phyloP scores from a whole-genome alignment of 2,329 filamentous ascomycete species.

The Rugonectria rugulosa region DNA sequence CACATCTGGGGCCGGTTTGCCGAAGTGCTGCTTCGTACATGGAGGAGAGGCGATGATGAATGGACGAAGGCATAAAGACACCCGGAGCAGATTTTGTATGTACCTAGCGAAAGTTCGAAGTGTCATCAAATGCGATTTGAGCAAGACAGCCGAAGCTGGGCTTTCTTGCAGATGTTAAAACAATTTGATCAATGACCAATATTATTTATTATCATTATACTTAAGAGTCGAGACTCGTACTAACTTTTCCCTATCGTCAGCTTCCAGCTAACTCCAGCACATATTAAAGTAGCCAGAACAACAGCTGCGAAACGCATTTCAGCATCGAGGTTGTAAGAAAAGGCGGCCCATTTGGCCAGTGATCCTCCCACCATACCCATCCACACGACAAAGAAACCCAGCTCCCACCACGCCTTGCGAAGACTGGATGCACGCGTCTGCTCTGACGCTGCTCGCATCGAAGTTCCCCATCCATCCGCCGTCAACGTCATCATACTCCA shows the following conservation, averaged over 20 bases:
- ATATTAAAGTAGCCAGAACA: neutral
- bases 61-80: neutral
- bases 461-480: conserved; percentile 37
- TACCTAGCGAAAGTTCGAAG: too few species aligned
- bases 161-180: too few species aligned
- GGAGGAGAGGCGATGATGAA: conserved; percentile 16
- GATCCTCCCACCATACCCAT: conserved; percentile 32
- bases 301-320: neutral
- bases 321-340: neutral
- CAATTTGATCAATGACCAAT: too few species aligned
- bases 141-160: too few species aligned
- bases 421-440: conserved; percentile 23
- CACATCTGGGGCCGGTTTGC: conserved; percentile 21
- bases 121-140: too few species aligned
- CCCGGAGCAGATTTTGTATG: neutral
- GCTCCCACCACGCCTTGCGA: conserved; percentile 33
- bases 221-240: too few species aligned
- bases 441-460: conserved; percentile 33
- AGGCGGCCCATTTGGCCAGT: conserved; percentile 9
- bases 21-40: conserved; percentile 10
- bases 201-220: too few species aligned
- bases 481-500: conserved; percentile 37
- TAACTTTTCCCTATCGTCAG: neutral
- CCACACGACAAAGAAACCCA: conserved; percentile 36
- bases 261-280: neutral